These are phyloP conservation scores for Stylonectria norvegica DNA, from an alignment of 2,329 filamentous ascomycete genomes.

Conservation along the genomic window DNA sequence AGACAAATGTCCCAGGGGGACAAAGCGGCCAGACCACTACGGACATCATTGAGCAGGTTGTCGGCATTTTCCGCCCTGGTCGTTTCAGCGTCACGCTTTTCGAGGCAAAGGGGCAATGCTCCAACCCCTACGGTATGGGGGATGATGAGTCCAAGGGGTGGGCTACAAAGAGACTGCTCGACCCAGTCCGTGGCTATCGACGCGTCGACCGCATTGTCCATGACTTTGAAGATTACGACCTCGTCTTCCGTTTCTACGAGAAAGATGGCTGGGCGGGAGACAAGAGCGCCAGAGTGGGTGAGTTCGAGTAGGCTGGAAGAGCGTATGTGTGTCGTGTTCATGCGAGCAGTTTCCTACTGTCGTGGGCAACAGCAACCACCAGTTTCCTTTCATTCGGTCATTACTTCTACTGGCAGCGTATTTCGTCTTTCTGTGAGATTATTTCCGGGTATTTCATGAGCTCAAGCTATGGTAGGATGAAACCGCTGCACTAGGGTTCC, in stretches of 20 bases:
- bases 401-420: neutral
- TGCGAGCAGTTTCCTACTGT: neutral
- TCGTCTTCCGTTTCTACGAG: conserved; percentile 96
- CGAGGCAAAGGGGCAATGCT: conserved; percentile 69
- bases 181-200: conserved; percentile 79
- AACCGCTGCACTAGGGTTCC: too few species aligned
- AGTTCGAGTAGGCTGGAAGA: conserved; percentile 39
- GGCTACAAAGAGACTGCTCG: conserved; percentile 57
- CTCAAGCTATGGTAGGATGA: too few species aligned
- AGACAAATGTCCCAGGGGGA: conserved; percentile 91
- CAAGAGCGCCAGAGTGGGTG: conserved; percentile 52
- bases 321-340: too few species aligned
- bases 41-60: conserved; percentile 90
- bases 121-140: conserved; percentile 39
- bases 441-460: too few species aligned
- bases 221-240: conserved; percentile 93
- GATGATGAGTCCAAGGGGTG: conserved; percentile 37
- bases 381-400: conserved; percentile 2
- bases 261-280: conserved; percentile 70
- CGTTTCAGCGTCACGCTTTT: conserved; percentile 97
- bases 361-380: neutral
- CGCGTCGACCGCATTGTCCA: conserved; percentile 94
- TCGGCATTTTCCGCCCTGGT: conserved; percentile 94
- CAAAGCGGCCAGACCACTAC: conserved; percentile 85
- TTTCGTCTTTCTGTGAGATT: too few species aligned